Conservation (phyloP, 352 stramenopile species). For the Blastocystis sp. region DNA sequence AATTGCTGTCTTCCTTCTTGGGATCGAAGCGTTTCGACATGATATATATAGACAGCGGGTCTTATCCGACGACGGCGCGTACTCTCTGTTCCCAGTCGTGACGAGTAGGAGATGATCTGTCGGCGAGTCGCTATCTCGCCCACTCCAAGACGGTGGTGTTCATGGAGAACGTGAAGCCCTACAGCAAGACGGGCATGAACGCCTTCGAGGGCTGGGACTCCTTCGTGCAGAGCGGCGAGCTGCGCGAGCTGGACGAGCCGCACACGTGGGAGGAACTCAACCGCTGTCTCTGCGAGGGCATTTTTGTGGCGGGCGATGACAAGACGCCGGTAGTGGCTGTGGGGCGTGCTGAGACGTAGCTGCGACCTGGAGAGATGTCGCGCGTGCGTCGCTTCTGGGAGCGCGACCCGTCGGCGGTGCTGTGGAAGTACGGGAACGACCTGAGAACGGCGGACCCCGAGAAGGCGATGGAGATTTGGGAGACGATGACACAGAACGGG, state of each 20-base stretch:
- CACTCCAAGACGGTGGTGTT: conserved; percentile 70
- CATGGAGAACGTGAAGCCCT: conserved; percentile 72
- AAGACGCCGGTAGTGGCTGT: not conserved
- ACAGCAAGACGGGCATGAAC: conserved; percentile 51
- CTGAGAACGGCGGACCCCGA: conserved; percentile 40
- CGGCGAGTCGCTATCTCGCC: conserved; percentile 25
- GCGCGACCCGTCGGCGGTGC: conserved; percentile 18
- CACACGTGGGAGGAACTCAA: conserved; percentile 71
- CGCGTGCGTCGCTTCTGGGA: conserved; percentile 64
- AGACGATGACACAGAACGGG: conserved; percentile 43
- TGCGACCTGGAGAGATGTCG: conserved; percentile 50
- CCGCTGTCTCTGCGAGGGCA: conserved; percentile 61
- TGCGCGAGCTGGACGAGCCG: conserved; percentile 48
- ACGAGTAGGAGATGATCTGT: conserved; percentile 49
- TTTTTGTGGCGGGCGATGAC: conserved; percentile 45
- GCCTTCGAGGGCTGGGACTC: conserved; percentile 61
- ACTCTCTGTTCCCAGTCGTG: not conserved
- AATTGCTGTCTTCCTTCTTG: conserved; percentile 24
- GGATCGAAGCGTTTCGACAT: conserved; percentile 70
- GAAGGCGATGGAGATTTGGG: conserved; percentile 65
- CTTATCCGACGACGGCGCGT: conserved; percentile 51
- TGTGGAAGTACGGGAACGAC: conserved; percentile 74
- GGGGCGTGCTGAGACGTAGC: not conserved
- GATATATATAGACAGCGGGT: conserved; percentile 71
- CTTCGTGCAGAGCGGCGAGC: conserved; percentile 25